Conservation (phyloP, 768 basidiomycete species). For the Boletus speciosus region DNA sequence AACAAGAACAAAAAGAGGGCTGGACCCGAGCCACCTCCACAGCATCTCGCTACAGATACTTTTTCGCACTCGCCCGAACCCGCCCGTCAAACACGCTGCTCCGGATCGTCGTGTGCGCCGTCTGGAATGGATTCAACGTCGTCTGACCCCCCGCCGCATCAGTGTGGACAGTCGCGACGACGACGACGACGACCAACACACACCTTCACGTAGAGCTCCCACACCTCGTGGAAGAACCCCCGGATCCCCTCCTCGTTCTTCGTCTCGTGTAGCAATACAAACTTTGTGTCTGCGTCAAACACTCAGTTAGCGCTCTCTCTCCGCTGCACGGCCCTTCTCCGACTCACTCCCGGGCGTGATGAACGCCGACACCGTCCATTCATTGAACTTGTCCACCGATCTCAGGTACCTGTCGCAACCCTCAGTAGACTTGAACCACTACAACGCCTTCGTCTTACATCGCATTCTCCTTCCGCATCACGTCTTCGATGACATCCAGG, state of each 20-base stretch:
- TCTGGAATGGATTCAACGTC: slow-evolving; percentile 94
- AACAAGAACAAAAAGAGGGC: slow-evolving; percentile 18
- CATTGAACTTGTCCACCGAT: slow-evolving; percentile 95
- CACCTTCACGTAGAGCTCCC: slow-evolving; percentile 98
- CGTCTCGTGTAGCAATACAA: slow-evolving; percentile 88
- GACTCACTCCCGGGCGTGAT: slow-evolving; percentile 89
- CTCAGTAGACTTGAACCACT: slow-evolving; percentile 14
- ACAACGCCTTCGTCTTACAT: slow-evolving; percentile 54
- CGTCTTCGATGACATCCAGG: slow-evolving; percentile 91
- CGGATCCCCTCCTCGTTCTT: slow-evolving; percentile 98
- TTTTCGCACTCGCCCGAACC: slow-evolving; percentile 83
- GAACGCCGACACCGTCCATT: slow-evolving; percentile 97
- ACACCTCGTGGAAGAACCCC: slow-evolving; percentile 88
- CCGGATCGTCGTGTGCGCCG: slow-evolving; percentile 78
- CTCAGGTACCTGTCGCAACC: slow-evolving; percentile 78
- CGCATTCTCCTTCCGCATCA: slow-evolving; percentile 74
- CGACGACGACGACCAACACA: slow-evolving; percentile 29
- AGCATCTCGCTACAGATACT: slow-evolving; percentile 50
- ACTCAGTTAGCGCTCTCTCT: slow-evolving; percentile 1
- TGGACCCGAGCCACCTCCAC: slow-evolving; percentile 18
- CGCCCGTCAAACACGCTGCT: slow-evolving; percentile 79
- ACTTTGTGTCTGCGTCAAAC: slow-evolving; percentile 75
- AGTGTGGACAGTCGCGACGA: not conserved
- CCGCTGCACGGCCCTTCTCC: not conserved
- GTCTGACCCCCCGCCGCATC: slow-evolving; percentile 45